Evolutionary conservation across 2,329 filamentous ascomycete genomes (phyloP), one percentile per base, ranked within the genome.

Genomic region (Bipolaris zeicola): DNA sequence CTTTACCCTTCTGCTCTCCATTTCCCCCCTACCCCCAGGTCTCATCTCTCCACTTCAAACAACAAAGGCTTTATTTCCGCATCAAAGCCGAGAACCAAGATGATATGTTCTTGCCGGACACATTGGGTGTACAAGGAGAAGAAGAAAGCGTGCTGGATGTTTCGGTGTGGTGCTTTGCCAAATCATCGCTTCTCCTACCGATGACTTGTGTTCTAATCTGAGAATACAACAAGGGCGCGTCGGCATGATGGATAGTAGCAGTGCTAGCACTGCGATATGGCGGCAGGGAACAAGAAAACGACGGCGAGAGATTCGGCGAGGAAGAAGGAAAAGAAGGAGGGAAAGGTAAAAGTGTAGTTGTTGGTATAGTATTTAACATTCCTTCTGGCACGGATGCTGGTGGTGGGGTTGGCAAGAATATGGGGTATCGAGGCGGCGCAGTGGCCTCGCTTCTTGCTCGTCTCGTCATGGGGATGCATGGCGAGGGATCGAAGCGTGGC

Each of bases 21-120:
- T 20, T 20, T 20, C 20, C 20, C 2, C 20, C 2, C 20, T 3
- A 20, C 20, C 20, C 20, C 20, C 20, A 2, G 20, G 20, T 20
- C 20, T 20, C 20, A 20, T 20, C 20, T 20, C 20, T 20, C 20
- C 20, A 20, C 20, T 20, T 3, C 20, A 20, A 20, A 31, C 10
- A 13, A 13, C 24, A 26, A 1, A 3, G 26, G 26, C 13, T 8
- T 18, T 11, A 57, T 20, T 50, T 31, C 16, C 72, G 71, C 31
- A 75, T 39, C 16, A 76, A 50, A 2, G 69, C 71, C 1, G 72
- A 73, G 18, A 76, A 63, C 72, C 72, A 74, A 22, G 38, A 66
- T 6, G 70, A 57, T n/a, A 75, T 42, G 14, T 73, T 69, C 60
- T 68, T 73, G 1, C 67, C 63, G n/a, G 57, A 57, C 45, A 64